Conservation (phyloP, 129 eudicot genomes). For the Heracleum sosnowskyi region DNA sequence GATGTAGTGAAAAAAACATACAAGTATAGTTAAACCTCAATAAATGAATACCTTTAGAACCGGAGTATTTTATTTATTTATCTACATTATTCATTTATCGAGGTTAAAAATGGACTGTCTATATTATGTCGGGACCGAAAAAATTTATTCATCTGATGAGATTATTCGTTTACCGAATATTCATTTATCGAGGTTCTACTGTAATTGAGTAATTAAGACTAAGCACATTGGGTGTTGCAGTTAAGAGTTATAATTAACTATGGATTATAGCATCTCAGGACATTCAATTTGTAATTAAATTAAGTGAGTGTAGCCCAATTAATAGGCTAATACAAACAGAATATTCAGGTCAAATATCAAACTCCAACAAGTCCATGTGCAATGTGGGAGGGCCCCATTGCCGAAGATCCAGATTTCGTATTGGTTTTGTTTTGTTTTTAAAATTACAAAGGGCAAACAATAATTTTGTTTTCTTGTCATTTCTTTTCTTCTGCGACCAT, state of each 20-base stretch:
- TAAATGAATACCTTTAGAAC: too few relatives aligned
- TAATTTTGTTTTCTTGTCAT: neutral
- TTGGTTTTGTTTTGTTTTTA: neutral
- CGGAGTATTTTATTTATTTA: too few relatives aligned
- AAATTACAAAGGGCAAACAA: neutral
- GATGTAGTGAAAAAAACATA: neutral
- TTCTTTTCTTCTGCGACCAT: neutral
- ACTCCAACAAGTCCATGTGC: constrained; percentile 13
- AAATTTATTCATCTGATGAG: too few relatives aligned
- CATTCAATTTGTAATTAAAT: neutral
- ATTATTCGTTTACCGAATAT: too few relatives aligned
- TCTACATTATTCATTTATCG: too few relatives aligned
- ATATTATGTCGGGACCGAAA: too few relatives aligned
- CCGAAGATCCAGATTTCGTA: neutral
- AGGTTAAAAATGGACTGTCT: too few relatives aligned
- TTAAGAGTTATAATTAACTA: neutral
- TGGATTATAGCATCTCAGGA: neutral
- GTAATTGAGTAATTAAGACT: neutral
- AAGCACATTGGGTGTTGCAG: neutral
- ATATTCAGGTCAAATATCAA: constrained; percentile 10
- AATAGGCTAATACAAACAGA: neutral
- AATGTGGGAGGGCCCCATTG: too few relatives aligned
- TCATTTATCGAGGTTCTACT: too few relatives aligned
- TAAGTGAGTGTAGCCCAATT: neutral
- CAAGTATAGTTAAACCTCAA: too few relatives aligned